A percentile compares a stretch with the other conserved stretches of the same genome.
These are phyloP conservation scores for Litsea cubeba DNA, from an alignment of 164 flowering plant genomes.

Conservation along the genomic window DNA sequence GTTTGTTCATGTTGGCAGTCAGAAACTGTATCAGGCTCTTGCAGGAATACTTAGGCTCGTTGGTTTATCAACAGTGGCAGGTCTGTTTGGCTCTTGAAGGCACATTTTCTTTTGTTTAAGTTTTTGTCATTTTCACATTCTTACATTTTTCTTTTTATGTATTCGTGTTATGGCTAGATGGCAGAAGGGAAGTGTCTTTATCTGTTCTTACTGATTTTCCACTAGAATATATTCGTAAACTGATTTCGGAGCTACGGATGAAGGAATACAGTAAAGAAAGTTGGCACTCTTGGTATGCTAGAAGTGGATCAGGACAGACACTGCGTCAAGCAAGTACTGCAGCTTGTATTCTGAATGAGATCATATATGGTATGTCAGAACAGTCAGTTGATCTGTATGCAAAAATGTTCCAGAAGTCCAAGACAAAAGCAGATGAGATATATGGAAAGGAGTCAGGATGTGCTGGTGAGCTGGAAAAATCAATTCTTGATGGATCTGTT, in stretches of 20 bases:
- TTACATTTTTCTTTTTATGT: conserved; percentile 1
- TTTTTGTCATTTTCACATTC: not conserved
- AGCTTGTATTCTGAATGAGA: conserved; percentile 76
- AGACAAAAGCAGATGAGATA: conserved; percentile 16
- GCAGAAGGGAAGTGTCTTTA: conserved; percentile 43
- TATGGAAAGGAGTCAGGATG: conserved; percentile 12
- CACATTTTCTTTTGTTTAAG: not conserved
- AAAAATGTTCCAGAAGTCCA: conserved; percentile 41
- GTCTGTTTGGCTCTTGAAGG: conserved; percentile 30
- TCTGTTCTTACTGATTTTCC: conserved; percentile 64
- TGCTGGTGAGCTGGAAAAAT: conserved; percentile 10
- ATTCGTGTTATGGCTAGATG: conserved; percentile 37
- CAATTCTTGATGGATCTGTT: conserved; percentile 11
- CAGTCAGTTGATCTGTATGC: conserved; percentile 34
- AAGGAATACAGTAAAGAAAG: conserved; percentile 56
- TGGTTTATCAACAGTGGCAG: conserved; percentile 66
- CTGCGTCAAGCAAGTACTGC: conserved; percentile 87
- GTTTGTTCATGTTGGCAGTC: conserved; percentile 63
- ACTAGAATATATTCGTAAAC: conserved; percentile 49
- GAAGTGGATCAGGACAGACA: conserved; percentile 71
- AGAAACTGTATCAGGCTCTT: conserved; percentile 62
- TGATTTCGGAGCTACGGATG: conserved; percentile 63
- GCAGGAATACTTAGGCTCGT: conserved; percentile 80
- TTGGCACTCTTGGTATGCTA: conserved; percentile 80
- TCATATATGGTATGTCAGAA: conserved; percentile 82